Percentiles rank a stretch among this genome's conserved stretches.
Conservation (phyloP, 2,329 filamentous ascomycete species). For the Penicillium brasilianum region DNA sequence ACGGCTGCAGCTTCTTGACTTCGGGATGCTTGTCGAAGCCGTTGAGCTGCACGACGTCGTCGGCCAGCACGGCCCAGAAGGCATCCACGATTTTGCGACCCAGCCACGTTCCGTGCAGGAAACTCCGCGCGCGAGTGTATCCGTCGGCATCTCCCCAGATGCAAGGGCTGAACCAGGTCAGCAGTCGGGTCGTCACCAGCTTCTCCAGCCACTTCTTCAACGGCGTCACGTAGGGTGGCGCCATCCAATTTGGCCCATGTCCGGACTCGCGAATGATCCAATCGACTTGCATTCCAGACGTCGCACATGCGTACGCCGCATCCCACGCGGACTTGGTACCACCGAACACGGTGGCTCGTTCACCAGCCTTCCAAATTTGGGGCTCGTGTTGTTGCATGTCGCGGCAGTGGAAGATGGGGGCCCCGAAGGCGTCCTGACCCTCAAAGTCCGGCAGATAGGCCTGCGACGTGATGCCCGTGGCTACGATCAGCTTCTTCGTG, state of each 20-base stretch:
- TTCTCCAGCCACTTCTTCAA: conserved; percentile 72
- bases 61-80: conserved; percentile 60
- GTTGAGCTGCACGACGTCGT: conserved; percentile 56
- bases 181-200: conserved; percentile 67
- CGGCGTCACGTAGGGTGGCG: conserved; percentile 63
- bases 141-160: conserved; percentile 71
- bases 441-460: conserved; percentile 60
- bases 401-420: conserved; percentile 63
- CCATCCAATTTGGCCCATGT: conserved; percentile 50
- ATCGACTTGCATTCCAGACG: conserved; percentile 55
- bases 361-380: conserved; percentile 39
- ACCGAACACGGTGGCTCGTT: conserved; percentile 58
- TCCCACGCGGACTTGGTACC: conserved; percentile 69
- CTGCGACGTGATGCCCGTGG: conserved; percentile 65
- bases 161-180: conserved; percentile 77
- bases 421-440: conserved; percentile 57
- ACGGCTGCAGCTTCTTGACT: conserved; percentile 53
- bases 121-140: conserved; percentile 50
- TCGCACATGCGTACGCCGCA: conserved; percentile 63
- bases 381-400: conserved; percentile 53
- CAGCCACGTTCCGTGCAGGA: conserved; percentile 58
- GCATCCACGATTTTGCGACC: conserved; percentile 55
- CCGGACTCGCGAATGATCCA: conserved; percentile 50
- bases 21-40: conserved; percentile 53
- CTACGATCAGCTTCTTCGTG: conserved; percentile 62